Percentiles rank a stretch among this genome's conserved stretches.
phyloP scores from a whole-genome alignment of 345 rosid species.

The Ricinus communis region DNA sequence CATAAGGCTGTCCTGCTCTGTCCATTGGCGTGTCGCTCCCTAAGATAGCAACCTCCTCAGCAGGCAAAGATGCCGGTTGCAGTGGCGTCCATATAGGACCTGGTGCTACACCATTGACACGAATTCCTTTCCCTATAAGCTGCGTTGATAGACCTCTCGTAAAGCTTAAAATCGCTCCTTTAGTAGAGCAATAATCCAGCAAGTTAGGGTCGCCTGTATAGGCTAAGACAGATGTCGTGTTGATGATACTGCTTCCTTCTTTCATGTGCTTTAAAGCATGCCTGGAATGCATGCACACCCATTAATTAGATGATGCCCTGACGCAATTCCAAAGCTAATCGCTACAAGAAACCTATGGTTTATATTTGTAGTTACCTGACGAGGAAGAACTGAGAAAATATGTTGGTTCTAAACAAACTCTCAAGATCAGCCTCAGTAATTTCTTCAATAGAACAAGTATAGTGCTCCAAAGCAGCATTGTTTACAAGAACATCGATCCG shows the following conservation, averaged over 20 bases:
- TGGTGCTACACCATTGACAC: constrained; percentile 1
- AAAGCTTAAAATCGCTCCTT: constrained; percentile 11
- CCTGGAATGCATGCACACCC: not conserved
- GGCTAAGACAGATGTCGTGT: not conserved
- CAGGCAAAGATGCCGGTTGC: constrained; percentile 6
- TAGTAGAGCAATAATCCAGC: constrained; percentile 6
- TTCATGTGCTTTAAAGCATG: constrained; percentile 15
- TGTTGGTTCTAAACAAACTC: too few species aligned
- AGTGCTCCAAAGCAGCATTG: too few species aligned
- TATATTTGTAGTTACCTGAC: too few species aligned
- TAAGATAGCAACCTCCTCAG: not conserved
- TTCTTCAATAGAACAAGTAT: too few species aligned
- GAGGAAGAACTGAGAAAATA: too few species aligned
- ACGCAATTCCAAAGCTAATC: too few species aligned
- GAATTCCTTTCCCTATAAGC: not conserved
- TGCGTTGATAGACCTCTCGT: constrained; percentile 4
- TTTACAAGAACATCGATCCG: too few species aligned
- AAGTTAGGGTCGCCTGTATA: not conserved
- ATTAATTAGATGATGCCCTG: too few species aligned
- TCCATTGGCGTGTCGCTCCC: not conserved
- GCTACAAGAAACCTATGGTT: too few species aligned
- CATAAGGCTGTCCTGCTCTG: not conserved
- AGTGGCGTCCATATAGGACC: not conserved
- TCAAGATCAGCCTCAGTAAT: too few species aligned
- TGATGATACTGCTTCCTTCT: constrained; percentile 14